phyloP scores from a whole-genome alignment of 2,329 filamentous ascomycete genomes.

The Cytospora chrysosperma region DNA sequence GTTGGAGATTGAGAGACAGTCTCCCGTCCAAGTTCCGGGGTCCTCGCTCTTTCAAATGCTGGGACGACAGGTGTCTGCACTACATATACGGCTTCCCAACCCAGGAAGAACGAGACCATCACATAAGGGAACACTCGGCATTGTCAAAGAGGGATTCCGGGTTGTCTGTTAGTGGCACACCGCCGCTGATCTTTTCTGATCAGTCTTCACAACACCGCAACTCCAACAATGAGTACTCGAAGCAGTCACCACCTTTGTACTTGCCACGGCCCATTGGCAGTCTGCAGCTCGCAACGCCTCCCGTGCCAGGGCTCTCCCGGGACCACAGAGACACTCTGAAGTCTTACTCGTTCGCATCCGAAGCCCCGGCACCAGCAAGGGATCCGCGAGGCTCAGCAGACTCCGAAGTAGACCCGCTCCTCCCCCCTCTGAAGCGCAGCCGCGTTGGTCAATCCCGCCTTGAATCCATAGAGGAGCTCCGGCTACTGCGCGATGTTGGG shows the following conservation, averaged over 20 bases:
- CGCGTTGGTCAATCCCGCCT: slow-evolving; percentile 52
- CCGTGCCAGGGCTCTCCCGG: slow-evolving; percentile 34
- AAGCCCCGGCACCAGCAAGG: slow-evolving; percentile 33
- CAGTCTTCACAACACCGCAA: slow-evolving; percentile 31
- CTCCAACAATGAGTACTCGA: slow-evolving; percentile 35
- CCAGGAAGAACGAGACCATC: slow-evolving; percentile 50
- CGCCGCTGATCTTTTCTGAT: slow-evolving; percentile 38
- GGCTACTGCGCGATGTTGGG: slow-evolving; percentile 46
- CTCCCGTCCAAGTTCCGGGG: slow-evolving; percentile 37
- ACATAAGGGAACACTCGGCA: slow-evolving; percentile 46
- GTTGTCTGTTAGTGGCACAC: slow-evolving; percentile 40
- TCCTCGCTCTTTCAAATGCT: slow-evolving; percentile 52
- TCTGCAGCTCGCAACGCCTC: slow-evolving; percentile 38
- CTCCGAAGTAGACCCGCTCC: slow-evolving; percentile 49
- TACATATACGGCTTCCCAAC: slow-evolving; percentile 59
- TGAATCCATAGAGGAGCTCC: slow-evolving; percentile 57
- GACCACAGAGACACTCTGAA: slow-evolving; percentile 43
- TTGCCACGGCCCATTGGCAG: slow-evolving; percentile 37
- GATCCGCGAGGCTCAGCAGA: slow-evolving; percentile 43
- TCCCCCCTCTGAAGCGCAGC: slow-evolving; percentile 55
- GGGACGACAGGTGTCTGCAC: slow-evolving; percentile 53
- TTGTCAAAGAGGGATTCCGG: slow-evolving; percentile 46
- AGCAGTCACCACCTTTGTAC: slow-evolving; percentile 40
- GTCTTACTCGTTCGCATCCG: slow-evolving; percentile 42
- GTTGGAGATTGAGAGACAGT: slow-evolving; percentile 39